Percentiles rank a stretch among this genome's conserved stretches.
Conservation (phyloP, 371 early-diverging fungal species). For the Dentiscutata heterogama region DNA sequence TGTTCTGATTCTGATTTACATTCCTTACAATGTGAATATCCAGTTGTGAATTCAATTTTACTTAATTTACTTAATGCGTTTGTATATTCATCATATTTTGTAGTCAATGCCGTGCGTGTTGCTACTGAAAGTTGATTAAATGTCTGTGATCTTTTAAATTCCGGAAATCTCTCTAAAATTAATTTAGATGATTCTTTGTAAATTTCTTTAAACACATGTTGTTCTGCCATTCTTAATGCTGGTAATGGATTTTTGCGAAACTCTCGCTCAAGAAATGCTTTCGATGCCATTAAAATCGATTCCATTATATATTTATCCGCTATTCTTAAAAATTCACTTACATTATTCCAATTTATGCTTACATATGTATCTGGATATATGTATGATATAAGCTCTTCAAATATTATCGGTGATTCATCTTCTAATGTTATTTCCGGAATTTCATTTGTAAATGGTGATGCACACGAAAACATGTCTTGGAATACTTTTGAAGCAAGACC, state of each 20-base stretch:
- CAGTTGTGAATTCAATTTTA: slow-evolving; percentile 18
- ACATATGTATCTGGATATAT: slow-evolving; percentile 54
- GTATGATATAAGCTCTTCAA: slow-evolving; percentile 16
- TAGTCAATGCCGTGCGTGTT: background rate
- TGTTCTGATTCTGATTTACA: background rate
- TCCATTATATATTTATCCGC: slow-evolving; percentile 30
- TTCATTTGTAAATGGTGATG: background rate
- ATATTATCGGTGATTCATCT: background rate
- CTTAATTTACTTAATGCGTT: slow-evolving; percentile 68
- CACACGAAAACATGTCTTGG: slow-evolving; percentile 2
- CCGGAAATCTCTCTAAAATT: slow-evolving; percentile 18
- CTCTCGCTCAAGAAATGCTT: slow-evolving; percentile 20
- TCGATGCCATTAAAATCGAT: background rate
- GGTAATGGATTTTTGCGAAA: slow-evolving; percentile 9
- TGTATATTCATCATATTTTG: slow-evolving; percentile 44
- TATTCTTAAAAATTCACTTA: slow-evolving; percentile 59
- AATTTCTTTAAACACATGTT: background rate
- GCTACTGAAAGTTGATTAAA: slow-evolving; percentile 15
- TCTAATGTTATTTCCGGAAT: slow-evolving; percentile 14
- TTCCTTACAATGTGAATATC: slow-evolving; percentile 19
- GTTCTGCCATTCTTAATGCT: slow-evolving; percentile 13
- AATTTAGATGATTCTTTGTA: slow-evolving; percentile 38
- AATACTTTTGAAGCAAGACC: slow-evolving; percentile 18
- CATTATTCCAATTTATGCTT: slow-evolving; percentile 69
- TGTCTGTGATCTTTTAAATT: background rate